Percentiles rank a stretch among this genome's conserved stretches.
phyloP scores from a whole-genome alignment of 129 eudicot genomes.

The Kitagawia praeruptora region DNA sequence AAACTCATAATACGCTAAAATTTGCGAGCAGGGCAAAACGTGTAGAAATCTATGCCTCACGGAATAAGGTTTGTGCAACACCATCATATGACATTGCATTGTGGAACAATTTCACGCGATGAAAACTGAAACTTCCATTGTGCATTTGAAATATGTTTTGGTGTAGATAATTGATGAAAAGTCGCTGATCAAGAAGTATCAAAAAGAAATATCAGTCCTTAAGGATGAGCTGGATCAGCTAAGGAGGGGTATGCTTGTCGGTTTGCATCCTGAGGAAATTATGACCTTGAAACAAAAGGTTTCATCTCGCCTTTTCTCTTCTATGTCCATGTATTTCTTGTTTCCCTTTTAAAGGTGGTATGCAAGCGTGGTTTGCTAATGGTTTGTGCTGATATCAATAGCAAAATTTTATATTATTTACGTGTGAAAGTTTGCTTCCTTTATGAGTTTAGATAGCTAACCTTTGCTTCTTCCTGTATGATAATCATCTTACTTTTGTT shows the following conservation, averaged over 20 bases:
- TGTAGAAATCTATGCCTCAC: constrained; percentile 89
- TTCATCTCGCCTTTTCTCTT: neutral
- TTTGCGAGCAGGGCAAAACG: constrained; percentile 97
- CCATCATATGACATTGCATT: constrained; percentile 4
- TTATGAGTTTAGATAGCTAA: too few species aligned
- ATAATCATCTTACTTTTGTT: constrained; percentile 17
- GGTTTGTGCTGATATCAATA: constrained; percentile 1
- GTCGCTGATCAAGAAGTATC: constrained; percentile 93
- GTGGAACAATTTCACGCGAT: constrained; percentile 1
- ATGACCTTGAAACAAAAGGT: constrained; percentile 86
- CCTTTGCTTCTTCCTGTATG: constrained; percentile 6
- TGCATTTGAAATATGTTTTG: constrained; percentile 18
- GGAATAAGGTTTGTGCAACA: constrained; percentile 54
- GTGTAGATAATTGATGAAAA: constrained; percentile 94
- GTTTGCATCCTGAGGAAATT: constrained; percentile 83
- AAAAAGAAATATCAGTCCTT: constrained; percentile 82
- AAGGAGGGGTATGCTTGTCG: constrained; percentile 82
- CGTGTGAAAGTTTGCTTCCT: neutral
- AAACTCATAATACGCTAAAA: constrained; percentile 91
- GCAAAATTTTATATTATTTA: neutral
- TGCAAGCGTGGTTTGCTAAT: neutral
- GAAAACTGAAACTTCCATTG: constrained; percentile 1
- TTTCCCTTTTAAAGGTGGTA: constrained; percentile 4
- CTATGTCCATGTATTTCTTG: neutral
- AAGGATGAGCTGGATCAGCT: constrained; percentile 91